These are phyloP conservation scores for Rhododendron simsii DNA, from an alignment of 148 eudicot genomes.

Conservation along the genomic window DNA sequence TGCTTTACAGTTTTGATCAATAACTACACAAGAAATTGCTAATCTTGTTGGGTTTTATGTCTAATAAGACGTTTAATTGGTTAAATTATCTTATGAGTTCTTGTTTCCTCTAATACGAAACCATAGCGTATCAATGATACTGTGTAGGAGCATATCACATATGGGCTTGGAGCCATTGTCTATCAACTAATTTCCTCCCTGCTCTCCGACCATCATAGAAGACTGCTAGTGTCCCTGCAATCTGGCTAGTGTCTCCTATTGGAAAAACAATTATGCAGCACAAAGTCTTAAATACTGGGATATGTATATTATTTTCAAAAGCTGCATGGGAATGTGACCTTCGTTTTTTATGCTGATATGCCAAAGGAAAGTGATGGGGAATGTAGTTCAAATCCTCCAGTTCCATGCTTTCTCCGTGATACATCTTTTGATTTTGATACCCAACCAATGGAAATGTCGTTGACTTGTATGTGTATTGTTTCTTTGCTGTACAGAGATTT, in stretches of 20 bases:
- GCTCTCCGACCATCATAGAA: not conserved
- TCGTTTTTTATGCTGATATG: not conserved
- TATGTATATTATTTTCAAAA: not conserved
- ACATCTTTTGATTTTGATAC: slow-evolving; percentile 8
- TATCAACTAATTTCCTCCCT: not conserved
- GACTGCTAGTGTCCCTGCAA: not conserved
- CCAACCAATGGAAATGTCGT: not conserved
- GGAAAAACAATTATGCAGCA: not conserved
- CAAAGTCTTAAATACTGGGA: not conserved
- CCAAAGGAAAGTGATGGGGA: not conserved
- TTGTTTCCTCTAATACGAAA: not conserved
- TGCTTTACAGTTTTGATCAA: not conserved
- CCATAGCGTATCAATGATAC: not conserved
- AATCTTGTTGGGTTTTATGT: not conserved
- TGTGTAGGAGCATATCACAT: not conserved
- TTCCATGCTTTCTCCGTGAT: not conserved
- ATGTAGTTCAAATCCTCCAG: not conserved
- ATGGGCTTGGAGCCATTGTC: not conserved
- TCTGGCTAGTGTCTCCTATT: not conserved
- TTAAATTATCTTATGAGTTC: not conserved
- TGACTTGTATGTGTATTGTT: slow-evolving; percentile 7
- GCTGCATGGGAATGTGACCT: not conserved
- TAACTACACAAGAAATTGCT: not conserved
- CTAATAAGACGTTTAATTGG: not conserved
- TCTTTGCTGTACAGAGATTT: slow-evolving; percentile 64